Evolutionary conservation across 495 filamentous ascomycete genomes (phyloP).

Genomic region (Cercophora scortea): DNA sequence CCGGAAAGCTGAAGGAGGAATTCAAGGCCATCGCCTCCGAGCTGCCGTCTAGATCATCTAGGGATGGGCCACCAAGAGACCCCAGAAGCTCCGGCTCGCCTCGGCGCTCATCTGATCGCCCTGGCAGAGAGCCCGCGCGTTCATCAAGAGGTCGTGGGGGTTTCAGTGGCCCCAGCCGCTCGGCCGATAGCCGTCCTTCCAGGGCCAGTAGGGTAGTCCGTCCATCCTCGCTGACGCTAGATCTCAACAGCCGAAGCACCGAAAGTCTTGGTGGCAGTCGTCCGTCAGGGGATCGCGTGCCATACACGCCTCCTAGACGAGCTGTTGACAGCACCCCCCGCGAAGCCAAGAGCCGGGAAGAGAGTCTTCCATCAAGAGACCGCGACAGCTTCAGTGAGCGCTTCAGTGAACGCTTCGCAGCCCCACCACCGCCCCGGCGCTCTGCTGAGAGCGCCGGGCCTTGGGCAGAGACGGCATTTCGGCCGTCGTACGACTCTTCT

Average conservation of each 20-base stretch:
- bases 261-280: neutral
- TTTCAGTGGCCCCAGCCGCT: no score
- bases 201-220: no score
- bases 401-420: no score
- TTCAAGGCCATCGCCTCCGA: neutral
- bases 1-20: constrained; percentile 15
- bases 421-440: neutral
- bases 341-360: neutral
- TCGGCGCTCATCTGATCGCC: no score
- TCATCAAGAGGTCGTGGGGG: no score
- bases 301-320: neutral
- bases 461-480: neutral
- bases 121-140: no score
- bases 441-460: neutral
- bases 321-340: neutral
- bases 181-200: no score
- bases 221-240: no score
- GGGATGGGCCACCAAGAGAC: neutral
- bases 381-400: neutral
- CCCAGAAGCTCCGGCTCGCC: neutral
- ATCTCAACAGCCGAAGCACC: neutral
- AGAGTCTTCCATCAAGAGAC: neutral
- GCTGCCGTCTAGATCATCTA: neutral
- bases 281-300: neutral
- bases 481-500: neutral